phyloP scores from a whole-genome alignment of 1,284 basidiomycete species.

The Tausonia pullulans region DNA sequence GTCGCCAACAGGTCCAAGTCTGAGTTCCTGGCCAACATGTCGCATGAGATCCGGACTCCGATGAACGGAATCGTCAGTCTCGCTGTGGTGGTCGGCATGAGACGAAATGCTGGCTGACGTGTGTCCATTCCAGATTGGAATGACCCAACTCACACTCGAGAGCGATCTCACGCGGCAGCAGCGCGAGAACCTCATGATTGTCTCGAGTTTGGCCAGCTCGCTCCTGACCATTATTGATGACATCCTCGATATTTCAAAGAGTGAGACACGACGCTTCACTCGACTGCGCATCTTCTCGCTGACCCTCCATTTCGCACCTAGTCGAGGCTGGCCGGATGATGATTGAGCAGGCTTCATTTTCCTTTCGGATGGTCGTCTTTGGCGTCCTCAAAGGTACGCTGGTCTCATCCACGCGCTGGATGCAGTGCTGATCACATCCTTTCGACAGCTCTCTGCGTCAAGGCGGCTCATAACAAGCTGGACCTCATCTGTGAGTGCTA shows the following conservation, averaged over 20 bases:
- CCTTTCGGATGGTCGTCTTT: slow-evolving; percentile 92
- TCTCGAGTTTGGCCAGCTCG: slow-evolving; percentile 87
- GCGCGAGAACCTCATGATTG: slow-evolving; percentile 92
- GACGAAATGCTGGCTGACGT: too few species aligned
- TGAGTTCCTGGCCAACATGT: slow-evolving; percentile 97
- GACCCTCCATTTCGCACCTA: slow-evolving; percentile 31
- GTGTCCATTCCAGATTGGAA: too few species aligned
- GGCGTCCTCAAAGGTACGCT: slow-evolving; percentile 98
- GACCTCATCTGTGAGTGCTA: slow-evolving; percentile 95
- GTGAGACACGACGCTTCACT: slow-evolving; percentile 42
- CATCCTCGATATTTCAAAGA: slow-evolving; percentile 96
- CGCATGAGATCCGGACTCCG: slow-evolving; percentile 60
- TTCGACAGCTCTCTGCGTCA: too few species aligned
- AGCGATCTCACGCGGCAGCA: slow-evolving; percentile 81
- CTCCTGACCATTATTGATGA: slow-evolving; percentile 95
- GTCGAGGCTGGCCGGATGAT: slow-evolving; percentile 99
- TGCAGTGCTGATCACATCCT: too few species aligned
- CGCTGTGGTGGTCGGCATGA: too few species aligned
- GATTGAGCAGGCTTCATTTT: slow-evolving; percentile 97
- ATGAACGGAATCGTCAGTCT: slow-evolving; percentile 99
- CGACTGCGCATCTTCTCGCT: background rate
- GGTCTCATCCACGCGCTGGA: too few species aligned
- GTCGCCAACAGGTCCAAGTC: slow-evolving; percentile 91
- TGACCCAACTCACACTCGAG: slow-evolving; percentile 63
- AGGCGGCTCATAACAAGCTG: slow-evolving; percentile 91